Evolutionary conservation across 2,329 filamentous ascomycete species (phyloP), one percentile per base, ranked within the genome.

Genomic region (Colletotrichum theobromicola): DNA sequence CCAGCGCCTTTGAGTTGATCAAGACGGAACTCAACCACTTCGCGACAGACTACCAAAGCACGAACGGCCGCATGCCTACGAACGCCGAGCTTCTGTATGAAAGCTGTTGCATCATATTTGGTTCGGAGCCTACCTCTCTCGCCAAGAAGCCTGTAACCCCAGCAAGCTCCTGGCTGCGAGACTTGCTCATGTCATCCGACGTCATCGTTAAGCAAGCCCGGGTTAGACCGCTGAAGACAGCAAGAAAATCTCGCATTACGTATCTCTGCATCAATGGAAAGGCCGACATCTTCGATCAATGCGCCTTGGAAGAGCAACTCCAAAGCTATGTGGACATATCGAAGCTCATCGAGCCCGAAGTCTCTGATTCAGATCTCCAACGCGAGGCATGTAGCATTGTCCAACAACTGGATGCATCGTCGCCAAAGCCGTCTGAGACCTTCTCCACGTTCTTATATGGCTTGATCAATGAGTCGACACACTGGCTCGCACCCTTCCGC

Each of bases 121-220:
- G 80, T 0, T 78, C 42, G 21, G 71, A 70, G 4, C 30, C 60
- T n/a, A 50, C 62, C 7, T 76, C 66, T 4, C 64, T 62, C 7
- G 30, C 66, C 9, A 70, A 61, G 24, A 37, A 34, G 13, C 66
- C 81, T 0, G 77, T 79, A 2, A 75, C 78, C 1, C 74, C 73
- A 7, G 55, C 70, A 10, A 53, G 42, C 3, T 82, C 81, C 0
- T 82, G 80, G 80, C 55, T 82, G 2, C 76, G 79, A 0, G 81
- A 82, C 7, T 42, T 82, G 0, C 64, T 82, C 24, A 73, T 62
- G 61, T 70, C 77, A 0, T 75, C 73, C 1, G 64, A 65, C 21
- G 62, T 68, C 0, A 67, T 80, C 1, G 67, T 78, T 1, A 72
- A 70, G 4, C 76, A 70, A 35, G 81, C 81, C 73, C 57, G 72